Evolutionary conservation across 176 grass and related monocot species (phyloP), one percentile per base, ranked within the genome.

Genomic region (Juncus effusus): DNA sequence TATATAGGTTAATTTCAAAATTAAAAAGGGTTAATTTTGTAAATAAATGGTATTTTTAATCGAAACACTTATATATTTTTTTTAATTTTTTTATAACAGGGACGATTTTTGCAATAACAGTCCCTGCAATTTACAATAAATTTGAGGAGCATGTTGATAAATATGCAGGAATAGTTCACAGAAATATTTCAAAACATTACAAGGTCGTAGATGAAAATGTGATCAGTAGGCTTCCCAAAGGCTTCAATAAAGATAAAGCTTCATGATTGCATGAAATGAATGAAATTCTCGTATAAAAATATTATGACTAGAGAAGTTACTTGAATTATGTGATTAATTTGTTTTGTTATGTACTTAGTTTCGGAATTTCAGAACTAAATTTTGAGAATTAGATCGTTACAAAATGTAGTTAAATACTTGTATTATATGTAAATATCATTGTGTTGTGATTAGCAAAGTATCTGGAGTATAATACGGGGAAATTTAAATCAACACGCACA

Each of bases 151-250:
- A 40, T 12, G 89, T 99, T 0, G 89, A 99, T 70, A 80, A 41
- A 15, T 99, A 84, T 42, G 85, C 83, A 13, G 83, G 95, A 35
- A 86, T 99, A 63, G 78, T 99, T 41, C 89, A 83, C 73, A 72
- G 57, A 42, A 99, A 90, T 61, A 74, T 99, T 66, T 93, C 89
- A 35, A 87, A 90, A 74, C 95, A 99, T 76, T 99, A 90, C 81
- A 99, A 87, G 79, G 79, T 99, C 40, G 85, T 99, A 37, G 95
- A 99, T 7, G 78, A 86, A 75, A 93, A 93, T 79, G 83, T 93
- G 65, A 93, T 93, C 28, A 79, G 95, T 71, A 82, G 86, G 80
- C 69, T 93, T 7, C 85, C 86, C 0, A 84, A 76, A 74, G 68
- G 76, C 10, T 85, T 99, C 64, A 78, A 53, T 55, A 93, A 65